Conservation (phyloP, 306 rosid genomes). For the Abrus precatorius region DNA sequence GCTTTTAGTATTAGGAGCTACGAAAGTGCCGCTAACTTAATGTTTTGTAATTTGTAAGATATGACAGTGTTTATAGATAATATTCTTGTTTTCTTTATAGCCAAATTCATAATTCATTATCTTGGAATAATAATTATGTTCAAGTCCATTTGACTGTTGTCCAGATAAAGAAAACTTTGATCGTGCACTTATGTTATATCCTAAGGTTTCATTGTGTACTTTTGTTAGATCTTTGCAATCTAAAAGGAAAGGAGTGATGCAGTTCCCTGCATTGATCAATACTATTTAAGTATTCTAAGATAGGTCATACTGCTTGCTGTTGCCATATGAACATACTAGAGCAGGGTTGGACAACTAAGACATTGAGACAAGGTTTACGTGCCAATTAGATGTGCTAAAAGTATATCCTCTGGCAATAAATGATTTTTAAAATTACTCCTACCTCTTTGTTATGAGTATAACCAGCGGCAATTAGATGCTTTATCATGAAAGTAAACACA, state of each 20-base stretch:
- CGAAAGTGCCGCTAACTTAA: conserved; percentile 1
- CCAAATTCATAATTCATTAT: conserved; percentile 6
- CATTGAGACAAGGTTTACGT: conserved; percentile 16
- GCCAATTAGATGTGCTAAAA: conserved; percentile 6
- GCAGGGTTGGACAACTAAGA: conserved; percentile 4
- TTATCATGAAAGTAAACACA: not conserved
- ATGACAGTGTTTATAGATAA: not conserved
- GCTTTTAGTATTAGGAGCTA: conserved; percentile 21
- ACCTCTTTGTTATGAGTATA: not conserved
- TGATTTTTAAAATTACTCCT: conserved; percentile 8
- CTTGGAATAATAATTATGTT: not conserved
- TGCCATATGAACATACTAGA: not conserved
- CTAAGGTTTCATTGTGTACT: not conserved
- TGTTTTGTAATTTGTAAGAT: not conserved
- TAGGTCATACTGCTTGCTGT: not conserved
- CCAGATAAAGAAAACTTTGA: conserved; percentile 15
- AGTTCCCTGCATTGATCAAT: conserved; percentile 8
- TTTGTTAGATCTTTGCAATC: conserved; percentile 12
- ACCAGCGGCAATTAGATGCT: conserved; percentile 3
- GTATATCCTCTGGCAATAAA: not conserved
- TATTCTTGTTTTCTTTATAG: not conserved
- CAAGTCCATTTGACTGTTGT: conserved; percentile 23
- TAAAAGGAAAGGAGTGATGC: conserved; percentile 1
- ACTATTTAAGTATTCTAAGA: not conserved
- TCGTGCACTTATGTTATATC: not conserved